Evolutionary conservation across 2,329 filamentous ascomycete genomes (phyloP).

Genomic region (Fonsecaea pugnacius): DNA sequence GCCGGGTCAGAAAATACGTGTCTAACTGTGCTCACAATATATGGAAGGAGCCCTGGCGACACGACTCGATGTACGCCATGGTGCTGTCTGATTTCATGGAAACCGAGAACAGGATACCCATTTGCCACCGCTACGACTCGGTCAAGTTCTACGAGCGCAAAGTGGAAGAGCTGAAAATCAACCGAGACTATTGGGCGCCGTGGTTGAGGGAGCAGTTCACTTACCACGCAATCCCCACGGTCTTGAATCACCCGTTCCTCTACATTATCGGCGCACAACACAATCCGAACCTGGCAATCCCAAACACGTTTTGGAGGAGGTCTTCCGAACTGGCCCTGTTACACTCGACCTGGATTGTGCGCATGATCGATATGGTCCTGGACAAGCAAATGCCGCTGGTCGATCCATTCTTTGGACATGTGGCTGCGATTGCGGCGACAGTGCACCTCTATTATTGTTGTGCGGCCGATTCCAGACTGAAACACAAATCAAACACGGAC

Average conservation of each 20-base stretch:
- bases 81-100: constrained; percentile 37
- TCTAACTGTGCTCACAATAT: constrained; percentile 17
- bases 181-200: constrained; percentile 49
- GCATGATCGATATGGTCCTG: constrained; percentile 60
- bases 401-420: constrained; percentile 59
- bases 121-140: constrained; percentile 34
- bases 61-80: constrained; percentile 36
- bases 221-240: constrained; percentile 41
- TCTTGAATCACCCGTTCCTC: constrained; percentile 42
- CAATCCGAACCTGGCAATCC: constrained; percentile 48
- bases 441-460: constrained; percentile 61
- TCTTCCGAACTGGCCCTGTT: constrained; percentile 58
- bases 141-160: constrained; percentile 33
- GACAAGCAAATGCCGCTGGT: constrained; percentile 56
- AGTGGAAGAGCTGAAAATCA: constrained; percentile 33
- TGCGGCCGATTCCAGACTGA: constrained; percentile 46
- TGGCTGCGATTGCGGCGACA: constrained; percentile 58
- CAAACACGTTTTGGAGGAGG: constrained; percentile 60
- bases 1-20: constrained; percentile 21
- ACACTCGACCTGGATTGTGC: constrained; percentile 60
- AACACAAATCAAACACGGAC: constrained; percentile 58
- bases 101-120: constrained; percentile 36
- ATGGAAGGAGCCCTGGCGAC: constrained; percentile 33
- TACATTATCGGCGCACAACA: constrained; percentile 24
- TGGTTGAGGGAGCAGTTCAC: constrained; percentile 43